Evolutionary conservation across 768 basidiomycete genomes (phyloP).

Genomic region (Pholiota conissans): DNA sequence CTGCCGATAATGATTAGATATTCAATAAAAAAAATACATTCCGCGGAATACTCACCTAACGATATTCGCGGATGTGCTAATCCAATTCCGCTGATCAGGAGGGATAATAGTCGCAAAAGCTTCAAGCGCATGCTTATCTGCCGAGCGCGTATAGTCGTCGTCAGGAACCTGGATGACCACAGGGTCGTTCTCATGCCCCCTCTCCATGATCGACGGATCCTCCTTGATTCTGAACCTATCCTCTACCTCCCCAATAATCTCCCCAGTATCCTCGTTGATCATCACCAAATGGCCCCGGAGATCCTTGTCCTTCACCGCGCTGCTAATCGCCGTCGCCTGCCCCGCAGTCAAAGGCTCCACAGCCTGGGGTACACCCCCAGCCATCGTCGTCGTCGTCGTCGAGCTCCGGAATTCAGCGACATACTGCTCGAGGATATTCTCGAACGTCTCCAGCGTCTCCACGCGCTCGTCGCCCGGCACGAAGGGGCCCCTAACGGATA

Average conservation of each 20-base stretch:
- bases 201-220: constrained; percentile 51
- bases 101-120: constrained; percentile 63
- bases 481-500: constrained; percentile 31
- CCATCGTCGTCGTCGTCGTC: no score
- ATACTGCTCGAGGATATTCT: constrained; percentile 69
- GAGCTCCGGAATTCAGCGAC: constrained; percentile 39
- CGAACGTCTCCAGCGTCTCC: constrained; percentile 65
- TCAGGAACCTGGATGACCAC: constrained; percentile 75
- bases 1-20: constrained; percentile 39
- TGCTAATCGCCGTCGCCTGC: constrained; percentile 16
- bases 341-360: constrained; percentile 15
- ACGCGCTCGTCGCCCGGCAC: constrained; percentile 33
- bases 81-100: constrained; percentile 69
- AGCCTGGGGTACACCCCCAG: neutral
- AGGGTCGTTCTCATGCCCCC: constrained; percentile 56
- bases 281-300: constrained; percentile 64
- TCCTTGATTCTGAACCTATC: constrained; percentile 55
- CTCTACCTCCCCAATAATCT: constrained; percentile 71
- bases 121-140: constrained; percentile 44
- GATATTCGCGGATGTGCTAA: constrained; percentile 59
- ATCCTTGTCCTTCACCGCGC: constrained; percentile 36
- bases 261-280: constrained; percentile 70
- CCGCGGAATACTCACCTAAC: constrained; percentile 46
- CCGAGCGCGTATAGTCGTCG: constrained; percentile 40
- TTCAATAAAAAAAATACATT: neutral